Conservation (phyloP, 495 filamentous ascomycete genomes). For the Pyronema omphalodes region DNA sequence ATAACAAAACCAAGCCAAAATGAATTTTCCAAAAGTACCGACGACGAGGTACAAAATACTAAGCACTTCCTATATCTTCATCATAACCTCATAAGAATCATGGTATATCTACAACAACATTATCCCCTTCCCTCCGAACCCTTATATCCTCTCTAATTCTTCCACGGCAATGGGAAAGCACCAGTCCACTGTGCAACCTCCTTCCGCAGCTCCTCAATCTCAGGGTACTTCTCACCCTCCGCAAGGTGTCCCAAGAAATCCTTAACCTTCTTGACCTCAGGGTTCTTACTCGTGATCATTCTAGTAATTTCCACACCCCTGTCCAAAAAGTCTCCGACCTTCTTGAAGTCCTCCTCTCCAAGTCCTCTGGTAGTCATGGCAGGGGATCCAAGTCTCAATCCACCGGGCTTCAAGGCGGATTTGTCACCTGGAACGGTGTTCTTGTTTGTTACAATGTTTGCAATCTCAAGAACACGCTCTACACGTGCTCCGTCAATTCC, state of each 20-base stretch:
- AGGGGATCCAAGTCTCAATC: conserved; percentile 79
- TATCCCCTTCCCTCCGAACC: background rate
- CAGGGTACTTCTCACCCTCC: conserved; percentile 60
- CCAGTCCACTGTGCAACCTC: conserved; percentile 95
- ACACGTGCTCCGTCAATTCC: conserved; percentile 83
- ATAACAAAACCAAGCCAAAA: too few relatives aligned
- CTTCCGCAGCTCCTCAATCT: conserved; percentile 69
- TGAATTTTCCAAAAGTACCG: too few relatives aligned
- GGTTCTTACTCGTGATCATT: conserved; percentile 52
- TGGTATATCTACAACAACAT: too few relatives aligned
- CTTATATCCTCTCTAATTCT: background rate
- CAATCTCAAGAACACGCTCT: conserved; percentile 82
- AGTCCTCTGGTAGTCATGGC: conserved; percentile 97
- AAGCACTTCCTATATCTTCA: too few relatives aligned
- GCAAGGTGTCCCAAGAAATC: conserved; percentile 71
- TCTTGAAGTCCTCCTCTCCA: conserved; percentile 63
- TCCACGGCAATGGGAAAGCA: conserved; percentile 80
- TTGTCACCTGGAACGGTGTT: conserved; percentile 95
- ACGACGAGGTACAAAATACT: too few relatives aligned
- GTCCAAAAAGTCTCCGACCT: conserved; percentile 88
- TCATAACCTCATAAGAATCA: too few relatives aligned
- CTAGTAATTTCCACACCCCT: conserved; percentile 71
- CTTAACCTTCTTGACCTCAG: conserved; percentile 71
- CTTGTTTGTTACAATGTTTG: conserved; percentile 93
- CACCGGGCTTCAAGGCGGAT: conserved; percentile 79